phyloP scores from a whole-genome alignment of 441 rosid species.

The Isatis lusitanica region DNA sequence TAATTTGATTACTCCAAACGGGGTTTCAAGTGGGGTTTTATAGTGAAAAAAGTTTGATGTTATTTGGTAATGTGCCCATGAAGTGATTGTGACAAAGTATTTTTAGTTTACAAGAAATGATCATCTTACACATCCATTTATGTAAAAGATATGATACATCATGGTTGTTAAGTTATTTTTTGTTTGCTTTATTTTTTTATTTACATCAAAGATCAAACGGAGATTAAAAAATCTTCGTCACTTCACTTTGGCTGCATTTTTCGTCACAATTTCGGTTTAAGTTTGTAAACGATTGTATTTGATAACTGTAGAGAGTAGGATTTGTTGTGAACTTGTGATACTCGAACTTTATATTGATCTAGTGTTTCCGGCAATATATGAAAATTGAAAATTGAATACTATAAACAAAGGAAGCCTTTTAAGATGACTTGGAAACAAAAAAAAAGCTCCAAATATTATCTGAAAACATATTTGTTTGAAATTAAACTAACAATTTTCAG shows the following conservation, averaged over 20 bases:
- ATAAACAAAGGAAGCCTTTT: neutral
- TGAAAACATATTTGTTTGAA: neutral
- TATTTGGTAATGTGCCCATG: slow-evolving; percentile 13
- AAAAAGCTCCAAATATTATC: neutral
- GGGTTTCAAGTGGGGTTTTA: slow-evolving; percentile 21
- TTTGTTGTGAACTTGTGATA: neutral
- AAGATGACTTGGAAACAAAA: neutral
- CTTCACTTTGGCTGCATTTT: neutral
- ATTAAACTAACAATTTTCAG: neutral
- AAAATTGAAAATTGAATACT: neutral
- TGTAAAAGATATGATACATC: too few species aligned
- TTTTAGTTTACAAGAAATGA: slow-evolving; percentile 28
- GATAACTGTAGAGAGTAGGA: too few species aligned
- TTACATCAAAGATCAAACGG: neutral
- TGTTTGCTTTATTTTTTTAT: neutral
- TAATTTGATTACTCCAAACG: slow-evolving; percentile 23
- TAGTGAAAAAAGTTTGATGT: slow-evolving; percentile 19
- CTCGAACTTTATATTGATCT: neutral
- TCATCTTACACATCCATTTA: neutral
- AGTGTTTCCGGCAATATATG: neutral
- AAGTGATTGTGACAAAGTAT: slow-evolving; percentile 18
- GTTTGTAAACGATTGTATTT: neutral
- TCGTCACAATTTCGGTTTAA: neutral
- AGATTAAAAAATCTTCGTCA: neutral
- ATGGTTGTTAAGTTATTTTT: neutral